These are phyloP conservation scores for Rhynchosporium agropyri DNA, from an alignment of 2,329 filamentous ascomycete species.

Conservation along the genomic window DNA sequence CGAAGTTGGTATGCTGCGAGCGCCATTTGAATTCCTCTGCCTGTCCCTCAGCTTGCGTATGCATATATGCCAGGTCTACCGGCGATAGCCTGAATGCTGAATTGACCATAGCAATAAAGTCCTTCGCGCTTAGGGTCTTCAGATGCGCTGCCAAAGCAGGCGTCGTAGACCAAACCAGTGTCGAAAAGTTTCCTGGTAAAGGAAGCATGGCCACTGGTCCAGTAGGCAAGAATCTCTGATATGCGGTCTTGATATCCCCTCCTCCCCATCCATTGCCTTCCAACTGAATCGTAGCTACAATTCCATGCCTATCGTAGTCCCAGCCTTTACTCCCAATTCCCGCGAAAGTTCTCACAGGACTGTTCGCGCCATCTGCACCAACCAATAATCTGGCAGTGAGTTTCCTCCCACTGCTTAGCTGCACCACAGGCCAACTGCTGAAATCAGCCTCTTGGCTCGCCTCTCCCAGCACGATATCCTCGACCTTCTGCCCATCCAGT, in stretches of 20 bases:
- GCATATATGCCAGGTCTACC: conserved; percentile 82
- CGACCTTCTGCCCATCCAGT: conserved; percentile 76
- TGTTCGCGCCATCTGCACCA: conserved; percentile 93
- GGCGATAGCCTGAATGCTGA: conserved; percentile 83
- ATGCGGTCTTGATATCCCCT: conserved; percentile 71
- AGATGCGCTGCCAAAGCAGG: conserved; percentile 76
- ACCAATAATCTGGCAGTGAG: conserved; percentile 84
- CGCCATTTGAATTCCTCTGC: conserved; percentile 85
- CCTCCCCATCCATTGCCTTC: conserved; percentile 61
- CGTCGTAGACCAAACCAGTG: conserved; percentile 93
- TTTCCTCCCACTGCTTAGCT: conserved; percentile 63
- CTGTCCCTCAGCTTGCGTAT: conserved; percentile 61
- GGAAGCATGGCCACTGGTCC: conserved; percentile 92
- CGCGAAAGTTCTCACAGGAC: conserved; percentile 86
- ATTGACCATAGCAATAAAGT: conserved; percentile 89
- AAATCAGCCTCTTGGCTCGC: conserved; percentile 73
- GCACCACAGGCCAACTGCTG: conserved; percentile 83
- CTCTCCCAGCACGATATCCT: conserved; percentile 75
- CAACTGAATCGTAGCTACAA: conserved; percentile 85
- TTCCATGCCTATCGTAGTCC: conserved; percentile 89
- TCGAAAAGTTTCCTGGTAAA: conserved; percentile 78
- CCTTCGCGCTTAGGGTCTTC: conserved; percentile 70
- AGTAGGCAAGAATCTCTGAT: conserved; percentile 91
- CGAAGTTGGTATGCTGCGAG: conserved; percentile 65
- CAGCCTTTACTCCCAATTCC: conserved; percentile 84